A percentile compares a stretch with the other conserved stretches of the same genome.
Evolutionary conservation across 176 grass and related monocot species (phyloP).

Genomic region (Oryza glumipatula): DNA sequence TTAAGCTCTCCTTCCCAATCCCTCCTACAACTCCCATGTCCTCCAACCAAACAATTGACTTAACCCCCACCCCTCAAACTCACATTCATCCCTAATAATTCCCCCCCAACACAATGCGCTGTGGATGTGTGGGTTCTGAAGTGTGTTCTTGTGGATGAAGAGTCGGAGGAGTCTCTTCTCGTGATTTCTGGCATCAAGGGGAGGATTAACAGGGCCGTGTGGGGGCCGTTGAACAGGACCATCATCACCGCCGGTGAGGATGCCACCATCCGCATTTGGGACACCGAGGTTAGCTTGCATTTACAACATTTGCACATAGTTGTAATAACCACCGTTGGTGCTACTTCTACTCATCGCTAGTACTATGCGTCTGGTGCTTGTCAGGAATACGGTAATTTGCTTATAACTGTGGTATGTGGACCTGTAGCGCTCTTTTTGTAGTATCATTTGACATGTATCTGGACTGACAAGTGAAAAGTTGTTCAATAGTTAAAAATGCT

Average conservation of each 20-base stretch:
- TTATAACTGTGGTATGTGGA: not conserved
- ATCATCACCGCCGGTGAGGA: slow-evolving; percentile 93
- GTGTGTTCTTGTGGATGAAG: slow-evolving; percentile 42
- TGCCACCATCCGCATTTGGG: slow-evolving; percentile 83
- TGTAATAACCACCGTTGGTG: not conserved
- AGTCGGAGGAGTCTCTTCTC: slow-evolving; percentile 67
- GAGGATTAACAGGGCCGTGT: slow-evolving; percentile 91
- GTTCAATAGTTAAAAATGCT: not conserved
- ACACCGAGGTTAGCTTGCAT: slow-evolving; percentile 60
- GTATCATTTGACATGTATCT: not conserved
- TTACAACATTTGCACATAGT: not conserved
- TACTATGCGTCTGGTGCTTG: not conserved
- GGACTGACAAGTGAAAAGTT: not conserved
- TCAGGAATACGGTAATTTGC: not conserved
- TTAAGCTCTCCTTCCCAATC: too few species aligned
- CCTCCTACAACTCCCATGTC: too few species aligned
- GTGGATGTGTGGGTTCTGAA: not conserved
- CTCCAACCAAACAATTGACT: too few species aligned
- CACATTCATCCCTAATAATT: too few species aligned
- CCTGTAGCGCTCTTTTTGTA: not conserved
- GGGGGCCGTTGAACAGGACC: slow-evolving; percentile 89
- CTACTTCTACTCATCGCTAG: too few species aligned
- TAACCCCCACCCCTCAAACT: too few species aligned
- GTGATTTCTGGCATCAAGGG: slow-evolving; percentile 79
- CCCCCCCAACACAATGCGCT: too few species aligned